These are phyloP conservation scores for Debaryomyces coudertii DNA, from an alignment of 1,139 yeast species.

Conservation along the genomic window DNA sequence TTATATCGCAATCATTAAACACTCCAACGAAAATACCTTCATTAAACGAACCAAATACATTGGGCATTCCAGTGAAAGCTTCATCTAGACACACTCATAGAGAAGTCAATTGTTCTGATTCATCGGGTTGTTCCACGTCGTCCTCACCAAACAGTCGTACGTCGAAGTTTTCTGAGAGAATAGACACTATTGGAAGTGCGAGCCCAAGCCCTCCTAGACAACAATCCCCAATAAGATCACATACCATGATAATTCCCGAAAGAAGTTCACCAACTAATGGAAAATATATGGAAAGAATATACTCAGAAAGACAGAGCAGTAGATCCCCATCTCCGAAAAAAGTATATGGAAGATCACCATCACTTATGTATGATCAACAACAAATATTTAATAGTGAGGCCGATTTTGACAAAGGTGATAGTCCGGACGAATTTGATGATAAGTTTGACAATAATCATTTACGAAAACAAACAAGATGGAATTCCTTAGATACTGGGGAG, in stretches of 20 bases:
- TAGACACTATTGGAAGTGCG: background rate
- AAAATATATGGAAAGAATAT: slow-evolving; percentile 6
- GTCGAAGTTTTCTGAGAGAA: slow-evolving; percentile 1
- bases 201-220: slow-evolving; percentile 5
- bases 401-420: slow-evolving; percentile 7
- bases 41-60: slow-evolving; percentile 9
- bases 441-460: slow-evolving; percentile 15
- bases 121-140: background rate
- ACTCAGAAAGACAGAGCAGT: slow-evolving; percentile 19
- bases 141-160: slow-evolving; percentile 9
- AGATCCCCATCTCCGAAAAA: slow-evolving; percentile 40
- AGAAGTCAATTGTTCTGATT: slow-evolving; percentile 4
- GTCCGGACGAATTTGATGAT: slow-evolving; percentile 17
- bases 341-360: slow-evolving; percentile 20
- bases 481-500: slow-evolving; percentile 18
- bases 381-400: background rate
- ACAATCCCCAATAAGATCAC: slow-evolving; percentile 13
- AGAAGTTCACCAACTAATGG: slow-evolving; percentile 9
- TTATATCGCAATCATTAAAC: slow-evolving; percentile 16
- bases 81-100: background rate
- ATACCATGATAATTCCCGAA: slow-evolving; percentile 14
- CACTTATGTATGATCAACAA: slow-evolving; percentile 14
- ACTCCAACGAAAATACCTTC: slow-evolving; percentile 27
- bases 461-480: slow-evolving; percentile 20
- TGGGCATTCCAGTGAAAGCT: slow-evolving; percentile 4